Evolutionary conservation across 75 land plant species (phyloP), one percentile per base, ranked within the genome.

Genomic region (Cunninghamia lanceolata): DNA sequence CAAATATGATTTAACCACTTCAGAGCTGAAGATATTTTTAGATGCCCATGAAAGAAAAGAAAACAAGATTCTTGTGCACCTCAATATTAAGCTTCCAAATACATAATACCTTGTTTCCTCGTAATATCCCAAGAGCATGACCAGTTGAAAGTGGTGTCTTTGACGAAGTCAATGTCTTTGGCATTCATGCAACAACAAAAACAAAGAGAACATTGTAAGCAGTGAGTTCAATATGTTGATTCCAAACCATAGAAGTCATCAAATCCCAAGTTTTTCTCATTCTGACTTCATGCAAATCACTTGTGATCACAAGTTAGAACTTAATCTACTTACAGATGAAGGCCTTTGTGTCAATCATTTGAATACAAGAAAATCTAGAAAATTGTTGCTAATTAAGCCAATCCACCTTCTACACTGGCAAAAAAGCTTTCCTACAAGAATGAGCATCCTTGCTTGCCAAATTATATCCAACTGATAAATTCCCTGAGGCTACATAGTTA

Each of bases 71-170:
- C 85, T 76, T 52, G 5, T 77, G 74, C 15, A 79, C 28, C 82
- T 79, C 82, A 79, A 19, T 25, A 38, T 79, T 42, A 43, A 16
- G 30, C 6, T 79, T 21, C 68, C 68, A 28, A 43, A 79, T 43
- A 35, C 73, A 63, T 46, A 86, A 73, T 83, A 95, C 98, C 95
- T 96, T 90, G 85, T 94, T 89, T 13, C 91, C 91, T 56, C 76
- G 89, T 85, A 96, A 84, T 85, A 95, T 76, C 2, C 97, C 99
- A 88, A 96, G 91, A 53, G 94, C 94, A 94, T 94, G 95, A 68
- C 90, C 89, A 45, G 95, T 90, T 75, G 89, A 83, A 32, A 86
- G 85, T 53, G 93, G 80, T 68, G 87, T 87, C 81, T 85, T 86
- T 54, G 91, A 84, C 5, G 97, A 89, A 43, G 91, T 78, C 59